phyloP scores from a whole-genome alignment of 495 filamentous ascomycete species.

The Podospora pseudopauciseta region DNA sequence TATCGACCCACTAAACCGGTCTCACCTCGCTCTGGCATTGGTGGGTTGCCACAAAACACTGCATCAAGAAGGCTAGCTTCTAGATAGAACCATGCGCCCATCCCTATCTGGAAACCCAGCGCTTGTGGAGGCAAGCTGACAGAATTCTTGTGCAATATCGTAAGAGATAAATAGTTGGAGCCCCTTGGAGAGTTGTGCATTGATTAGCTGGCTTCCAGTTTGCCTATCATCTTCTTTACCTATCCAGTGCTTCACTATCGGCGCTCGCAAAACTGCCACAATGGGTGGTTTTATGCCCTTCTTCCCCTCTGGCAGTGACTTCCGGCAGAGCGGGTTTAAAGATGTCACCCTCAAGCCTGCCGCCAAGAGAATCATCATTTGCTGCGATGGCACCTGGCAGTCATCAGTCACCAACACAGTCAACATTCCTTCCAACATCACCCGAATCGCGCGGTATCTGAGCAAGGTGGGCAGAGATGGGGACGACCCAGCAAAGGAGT shows the following conservation, averaged over 20 bases:
- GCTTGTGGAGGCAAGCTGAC: neutral
- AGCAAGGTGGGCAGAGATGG: neutral
- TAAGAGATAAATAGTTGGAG: neutral
- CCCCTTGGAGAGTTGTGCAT: no score
- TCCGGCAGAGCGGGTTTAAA: conserved; percentile 8
- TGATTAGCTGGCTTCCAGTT: neutral
- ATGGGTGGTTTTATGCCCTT: neutral
- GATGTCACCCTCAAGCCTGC: conserved; percentile 5
- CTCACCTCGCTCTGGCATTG: neutral
- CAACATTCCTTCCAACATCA: conserved; percentile 21
- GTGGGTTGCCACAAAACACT: neutral
- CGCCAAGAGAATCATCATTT: conserved; percentile 23
- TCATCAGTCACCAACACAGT: conserved; percentile 10
- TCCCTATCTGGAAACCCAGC: neutral
- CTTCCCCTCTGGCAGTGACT: neutral
- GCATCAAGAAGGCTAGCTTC: neutral
- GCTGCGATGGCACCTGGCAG: conserved; percentile 27
- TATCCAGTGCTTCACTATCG: neutral
- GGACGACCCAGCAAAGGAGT: neutral
- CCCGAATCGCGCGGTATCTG: conserved; percentile 10
- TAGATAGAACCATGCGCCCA: neutral
- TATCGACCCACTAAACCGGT: neutral
- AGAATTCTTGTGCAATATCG: neutral
- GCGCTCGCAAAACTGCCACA: neutral
- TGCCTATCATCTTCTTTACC: neutral